phyloP scores from a whole-genome alignment of 805 yeast genomes.

The Millerozyma acaciae region DNA sequence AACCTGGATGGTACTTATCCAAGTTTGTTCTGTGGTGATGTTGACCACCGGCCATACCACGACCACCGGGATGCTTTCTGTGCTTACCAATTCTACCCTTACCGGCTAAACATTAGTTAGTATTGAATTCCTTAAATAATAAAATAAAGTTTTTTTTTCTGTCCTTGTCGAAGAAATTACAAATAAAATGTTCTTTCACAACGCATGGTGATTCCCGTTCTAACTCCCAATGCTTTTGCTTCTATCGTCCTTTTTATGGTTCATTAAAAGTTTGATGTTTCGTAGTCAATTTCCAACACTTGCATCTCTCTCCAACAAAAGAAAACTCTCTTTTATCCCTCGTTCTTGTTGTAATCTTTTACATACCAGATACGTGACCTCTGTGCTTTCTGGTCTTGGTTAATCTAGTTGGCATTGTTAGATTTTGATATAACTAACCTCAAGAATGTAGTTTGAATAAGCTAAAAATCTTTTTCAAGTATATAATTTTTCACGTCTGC shows the following conservation, averaged over 20 bases:
- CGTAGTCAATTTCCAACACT: no score
- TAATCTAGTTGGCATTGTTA: constrained; percentile 95
- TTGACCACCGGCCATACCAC: constrained; percentile 99
- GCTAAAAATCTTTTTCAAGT: constrained; percentile 6
- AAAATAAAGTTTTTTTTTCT: no score
- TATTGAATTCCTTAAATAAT: constrained; percentile 16
- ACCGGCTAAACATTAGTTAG: constrained; percentile 74
- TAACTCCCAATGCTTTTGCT: no score
- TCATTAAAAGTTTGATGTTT: no score
- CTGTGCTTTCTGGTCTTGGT: constrained; percentile 99
- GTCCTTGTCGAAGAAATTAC: no score
- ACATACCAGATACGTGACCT: constrained; percentile 99
- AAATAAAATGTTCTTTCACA: no score
- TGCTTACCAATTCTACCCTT: constrained; percentile 99
- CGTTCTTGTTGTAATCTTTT: constrained; percentile 12
- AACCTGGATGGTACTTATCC: constrained; percentile 99
- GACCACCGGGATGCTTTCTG: constrained; percentile 99
- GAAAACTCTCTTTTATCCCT: no score
- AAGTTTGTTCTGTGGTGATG: constrained; percentile 99
- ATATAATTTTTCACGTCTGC: constrained; percentile 9
- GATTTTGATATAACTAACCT: constrained; percentile 12
- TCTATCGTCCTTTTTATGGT: no score
- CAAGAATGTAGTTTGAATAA: constrained; percentile 2
- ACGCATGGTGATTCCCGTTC: no score
- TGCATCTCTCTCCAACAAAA: no score